Evolutionary conservation across 2,329 filamentous ascomycete species (phyloP), one percentile per base, ranked within the genome.

Genomic region (Diaporthe sp.): DNA sequence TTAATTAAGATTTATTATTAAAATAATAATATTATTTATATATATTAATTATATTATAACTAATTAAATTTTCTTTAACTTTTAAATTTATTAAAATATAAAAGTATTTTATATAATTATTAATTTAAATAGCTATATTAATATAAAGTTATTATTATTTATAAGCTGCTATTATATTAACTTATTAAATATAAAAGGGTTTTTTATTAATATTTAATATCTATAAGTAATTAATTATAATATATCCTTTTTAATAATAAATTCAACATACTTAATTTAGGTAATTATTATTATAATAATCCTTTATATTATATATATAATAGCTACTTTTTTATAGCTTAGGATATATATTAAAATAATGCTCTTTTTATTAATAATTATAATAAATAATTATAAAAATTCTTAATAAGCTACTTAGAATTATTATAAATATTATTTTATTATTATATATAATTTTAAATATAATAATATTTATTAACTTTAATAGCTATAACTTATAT

Each of bases 81-180:
- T n/a, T 49, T 8, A 49, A 49, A 44, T 71, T 31, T 58, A 55
- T 71, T 58, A 39, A 60, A 55, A 42, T 49, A 44, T 22, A 25
- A 25, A 42, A 17, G 34, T 25, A 51, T 44, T 25, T 47, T 34
- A 31, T 58, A 44, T 22, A 60, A 71, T 57, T 37, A 28, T 39
- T 57, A n/a, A 25, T 42, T 39, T 57, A 28, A 17, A 4, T 47
- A 37, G 15, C 3, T 44, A 57, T 55, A 60, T 60, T 39, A 39
- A n/a, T n/a, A n/a, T 10, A 20, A 39, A 34, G 4, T 13, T 60
- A 22, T 60, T 60, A 22, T 60, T 60, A 60, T n/a, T 44, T 44
- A 25, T 42, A 12, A 12, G 8, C 25, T 60, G 10, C n/a, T 39
- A 12, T 60, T 60, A 60, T 60, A 61, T 44, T 44, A 31, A n/a